Conservation (phyloP, 2,329 filamentous ascomycete genomes). For the Botrytis medusae region DNA sequence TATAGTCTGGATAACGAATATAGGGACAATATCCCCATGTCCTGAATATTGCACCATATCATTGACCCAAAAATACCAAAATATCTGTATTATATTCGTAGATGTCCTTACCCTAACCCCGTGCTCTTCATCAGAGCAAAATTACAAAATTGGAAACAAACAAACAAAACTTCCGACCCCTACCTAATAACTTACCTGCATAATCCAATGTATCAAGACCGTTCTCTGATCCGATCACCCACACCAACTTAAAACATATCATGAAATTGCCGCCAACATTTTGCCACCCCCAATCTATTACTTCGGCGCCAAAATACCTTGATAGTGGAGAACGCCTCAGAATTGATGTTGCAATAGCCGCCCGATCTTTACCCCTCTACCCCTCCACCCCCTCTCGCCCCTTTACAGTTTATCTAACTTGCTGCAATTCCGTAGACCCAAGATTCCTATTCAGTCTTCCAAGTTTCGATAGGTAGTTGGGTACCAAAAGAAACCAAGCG, state of each 20-base stretch:
- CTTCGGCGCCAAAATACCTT: neutral
- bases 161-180: neutral
- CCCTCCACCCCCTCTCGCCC: neutral
- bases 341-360: constrained; percentile 3
- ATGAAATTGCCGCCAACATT: neutral
- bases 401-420: neutral
- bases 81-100: neutral
- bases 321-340: neutral
- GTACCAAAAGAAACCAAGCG: neutral
- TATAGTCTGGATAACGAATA: neutral
- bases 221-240: neutral
- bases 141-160: neutral
- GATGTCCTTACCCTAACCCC: neutral
- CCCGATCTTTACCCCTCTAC: neutral
- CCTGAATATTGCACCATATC: too few species aligned
- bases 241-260: too few species aligned
- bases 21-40: neutral
- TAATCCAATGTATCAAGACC: neutral
- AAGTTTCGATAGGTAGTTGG: neutral
- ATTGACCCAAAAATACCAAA: neutral
- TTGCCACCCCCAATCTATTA: neutral
- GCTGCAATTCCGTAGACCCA: too few species aligned
- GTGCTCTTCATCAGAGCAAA: neutral
- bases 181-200: neutral
- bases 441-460: neutral